Conservation (phyloP, 805 yeast genomes). For the Cyberlindnera maclurae region DNA sequence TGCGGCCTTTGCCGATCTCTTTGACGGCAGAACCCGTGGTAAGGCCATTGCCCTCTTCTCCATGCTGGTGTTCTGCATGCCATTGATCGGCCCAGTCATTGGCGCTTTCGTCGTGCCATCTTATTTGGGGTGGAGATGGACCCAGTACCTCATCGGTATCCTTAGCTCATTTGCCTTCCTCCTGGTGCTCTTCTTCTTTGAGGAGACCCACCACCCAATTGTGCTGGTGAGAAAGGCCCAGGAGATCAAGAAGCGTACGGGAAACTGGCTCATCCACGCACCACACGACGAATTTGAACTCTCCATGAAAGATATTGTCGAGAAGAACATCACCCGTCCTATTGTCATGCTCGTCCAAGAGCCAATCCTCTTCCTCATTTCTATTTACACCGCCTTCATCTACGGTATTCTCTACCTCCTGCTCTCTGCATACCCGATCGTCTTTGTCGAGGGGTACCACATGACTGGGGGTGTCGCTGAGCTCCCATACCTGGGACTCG, state of each 20-base stretch:
- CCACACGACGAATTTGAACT: conserved; percentile 62
- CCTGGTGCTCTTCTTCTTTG: conserved; percentile 25
- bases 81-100: conserved; percentile 74
- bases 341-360: conserved; percentile 57
- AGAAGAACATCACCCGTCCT: conserved; percentile 53
- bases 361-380: conserved; percentile 62
- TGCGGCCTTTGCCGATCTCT: conserved; percentile 81
- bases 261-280: conserved; percentile 79
- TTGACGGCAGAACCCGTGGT: conserved; percentile 60
- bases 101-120: conserved; percentile 61
- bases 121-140: conserved; percentile 80
- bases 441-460: conserved; percentile 56
- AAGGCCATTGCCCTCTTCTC: conserved; percentile 66
- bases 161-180: conserved; percentile 39
- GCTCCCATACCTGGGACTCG: conserved; percentile 73
- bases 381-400: conserved; percentile 69
- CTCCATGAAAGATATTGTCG: conserved; percentile 49
- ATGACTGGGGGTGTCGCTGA: conserved; percentile 60
- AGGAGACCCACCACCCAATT: conserved; percentile 70
- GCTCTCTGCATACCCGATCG: conserved; percentile 69
- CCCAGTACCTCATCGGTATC: conserved; percentile 63
- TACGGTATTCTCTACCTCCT: conserved; percentile 74
- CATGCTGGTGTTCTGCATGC: conserved; percentile 71
- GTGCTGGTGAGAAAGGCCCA: conserved; percentile 58
- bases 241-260: conserved; percentile 55